Percentiles rank a stretch among this genome's conserved stretches.
phyloP scores from a whole-genome alignment of 352 stramenopile species.

The Globisporangium camurandrum region DNA sequence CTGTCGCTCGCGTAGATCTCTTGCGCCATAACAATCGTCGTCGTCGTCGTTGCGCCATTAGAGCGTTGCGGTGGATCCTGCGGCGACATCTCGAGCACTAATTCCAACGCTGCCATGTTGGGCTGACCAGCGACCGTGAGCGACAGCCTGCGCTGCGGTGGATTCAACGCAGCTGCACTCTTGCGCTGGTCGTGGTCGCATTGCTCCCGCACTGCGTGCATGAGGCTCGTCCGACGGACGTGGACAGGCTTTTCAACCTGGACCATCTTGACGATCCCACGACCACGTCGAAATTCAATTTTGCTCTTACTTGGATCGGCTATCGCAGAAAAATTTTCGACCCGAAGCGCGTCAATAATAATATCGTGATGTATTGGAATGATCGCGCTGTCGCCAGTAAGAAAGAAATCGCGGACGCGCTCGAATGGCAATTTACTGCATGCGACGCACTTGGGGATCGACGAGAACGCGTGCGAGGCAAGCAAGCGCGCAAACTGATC shows the following conservation, averaged over 20 bases:
- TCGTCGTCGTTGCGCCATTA: not conserved
- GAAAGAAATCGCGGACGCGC: slow-evolving; percentile 65
- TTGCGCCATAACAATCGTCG: slow-evolving; percentile 7
- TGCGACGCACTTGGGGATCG: slow-evolving; percentile 58
- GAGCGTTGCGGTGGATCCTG: too few species aligned
- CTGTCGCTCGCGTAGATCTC: slow-evolving; percentile 8
- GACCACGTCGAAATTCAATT: slow-evolving; percentile 60
- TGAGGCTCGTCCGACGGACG: slow-evolving; percentile 23
- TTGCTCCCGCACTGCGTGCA: slow-evolving; percentile 2
- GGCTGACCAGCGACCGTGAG: too few species aligned
- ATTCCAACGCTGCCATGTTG: too few species aligned
- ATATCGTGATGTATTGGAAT: slow-evolving; percentile 19
- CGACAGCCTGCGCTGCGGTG: slow-evolving; percentile 5
- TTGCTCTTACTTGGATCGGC: slow-evolving; percentile 68
- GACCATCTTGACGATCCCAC: slow-evolving; percentile 49
- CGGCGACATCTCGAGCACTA: too few species aligned
- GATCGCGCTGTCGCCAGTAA: slow-evolving; percentile 18
- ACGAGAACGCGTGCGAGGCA: slow-evolving; percentile 63
- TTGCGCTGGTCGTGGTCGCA: slow-evolving; percentile 10
- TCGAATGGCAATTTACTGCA: slow-evolving; percentile 54
- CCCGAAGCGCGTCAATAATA: slow-evolving; percentile 25
- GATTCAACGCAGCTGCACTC: too few species aligned
- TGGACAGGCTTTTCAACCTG: slow-evolving; percentile 59
- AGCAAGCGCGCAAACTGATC: slow-evolving; percentile 53
- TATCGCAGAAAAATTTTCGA: slow-evolving; percentile 51